Conservation (phyloP, 495 filamentous ascomycete genomes). For the Aspergillus cristatus region DNA sequence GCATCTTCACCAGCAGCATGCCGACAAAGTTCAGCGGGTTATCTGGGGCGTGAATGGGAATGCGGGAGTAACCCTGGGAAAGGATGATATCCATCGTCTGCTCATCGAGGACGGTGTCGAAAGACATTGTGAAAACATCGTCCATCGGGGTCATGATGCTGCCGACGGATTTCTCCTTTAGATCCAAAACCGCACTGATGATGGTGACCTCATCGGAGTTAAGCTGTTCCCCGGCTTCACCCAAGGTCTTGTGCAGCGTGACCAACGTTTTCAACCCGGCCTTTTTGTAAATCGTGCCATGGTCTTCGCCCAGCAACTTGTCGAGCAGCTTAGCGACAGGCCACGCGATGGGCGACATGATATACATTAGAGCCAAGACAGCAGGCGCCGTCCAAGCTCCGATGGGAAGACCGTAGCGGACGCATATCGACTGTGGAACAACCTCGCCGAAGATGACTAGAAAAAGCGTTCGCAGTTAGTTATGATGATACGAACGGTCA, state of each 20-base stretch:
- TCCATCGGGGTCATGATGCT: slow-evolving; percentile 98
- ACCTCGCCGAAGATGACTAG: slow-evolving; percentile 96
- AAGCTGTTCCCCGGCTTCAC: slow-evolving; percentile 75
- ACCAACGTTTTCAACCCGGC: slow-evolving; percentile 86
- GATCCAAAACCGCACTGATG: slow-evolving; percentile 89
- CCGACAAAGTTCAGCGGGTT: slow-evolving; percentile 84
- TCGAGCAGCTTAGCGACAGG: slow-evolving; percentile 87
- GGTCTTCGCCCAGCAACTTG: slow-evolving; percentile 78
- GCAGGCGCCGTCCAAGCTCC: slow-evolving; percentile 89
- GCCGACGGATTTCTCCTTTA: slow-evolving; percentile 92
- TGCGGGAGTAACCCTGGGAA: slow-evolving; percentile 86
- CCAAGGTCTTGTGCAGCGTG: slow-evolving; percentile 84
- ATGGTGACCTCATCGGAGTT: slow-evolving; percentile 98
- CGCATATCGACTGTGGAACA: slow-evolving; percentile 90
- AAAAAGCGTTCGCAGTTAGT: no score
- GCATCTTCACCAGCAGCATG: slow-evolving; percentile 95
- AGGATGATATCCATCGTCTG: slow-evolving; percentile 86
- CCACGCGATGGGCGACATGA: slow-evolving; percentile 79
- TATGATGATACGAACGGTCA: not conserved
- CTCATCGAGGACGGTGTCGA: slow-evolving; percentile 85
- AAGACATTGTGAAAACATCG: slow-evolving; percentile 90
- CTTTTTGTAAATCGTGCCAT: slow-evolving; percentile 94
- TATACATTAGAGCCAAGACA: slow-evolving; percentile 83
- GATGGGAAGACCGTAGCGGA: slow-evolving; percentile 93
- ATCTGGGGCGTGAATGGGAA: slow-evolving; percentile 83